phyloP scores from a whole-genome alignment of 345 rosid genomes.

The Ailanthus altissimus region DNA sequence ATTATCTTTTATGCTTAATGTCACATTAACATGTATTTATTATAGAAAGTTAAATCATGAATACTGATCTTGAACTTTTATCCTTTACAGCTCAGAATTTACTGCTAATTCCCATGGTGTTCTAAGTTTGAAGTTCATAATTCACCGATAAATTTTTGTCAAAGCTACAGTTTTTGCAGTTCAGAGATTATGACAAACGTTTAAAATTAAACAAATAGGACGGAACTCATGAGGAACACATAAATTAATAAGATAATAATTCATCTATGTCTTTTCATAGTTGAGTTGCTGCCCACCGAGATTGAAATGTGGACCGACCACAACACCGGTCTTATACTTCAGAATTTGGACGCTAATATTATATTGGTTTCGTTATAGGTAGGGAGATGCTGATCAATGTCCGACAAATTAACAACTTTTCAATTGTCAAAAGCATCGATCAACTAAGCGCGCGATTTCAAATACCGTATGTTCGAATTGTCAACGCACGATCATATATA shows the following conservation, averaged over 20 bases:
- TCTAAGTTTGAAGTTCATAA: not conserved
- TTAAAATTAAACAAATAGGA: too few species aligned
- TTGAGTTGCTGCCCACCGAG: not conserved
- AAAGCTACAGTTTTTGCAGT: not conserved
- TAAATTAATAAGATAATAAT: not conserved
- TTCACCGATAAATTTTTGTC: not conserved
- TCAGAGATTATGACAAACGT: too few species aligned
- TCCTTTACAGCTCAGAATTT: not conserved
- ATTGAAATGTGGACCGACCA: not conserved
- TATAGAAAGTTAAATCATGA: too few species aligned
- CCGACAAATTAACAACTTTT: not conserved
- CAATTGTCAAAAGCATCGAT: too few species aligned
- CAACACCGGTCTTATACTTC: not conserved
- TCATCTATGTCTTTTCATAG: not conserved
- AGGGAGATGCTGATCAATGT: not conserved
- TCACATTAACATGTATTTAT: too few species aligned
- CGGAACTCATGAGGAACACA: too few species aligned
- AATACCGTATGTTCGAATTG: too few species aligned
- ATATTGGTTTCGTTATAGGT: not conserved
- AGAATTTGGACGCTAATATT: not conserved
- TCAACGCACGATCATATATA: too few species aligned
- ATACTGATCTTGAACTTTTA: too few species aligned
- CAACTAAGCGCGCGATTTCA: too few species aligned
- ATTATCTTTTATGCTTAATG: too few species aligned
- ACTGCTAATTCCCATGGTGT: not conserved